phyloP scores from a whole-genome alignment of 192 early-diverging fungal species.

The Backusella luteola region DNA sequence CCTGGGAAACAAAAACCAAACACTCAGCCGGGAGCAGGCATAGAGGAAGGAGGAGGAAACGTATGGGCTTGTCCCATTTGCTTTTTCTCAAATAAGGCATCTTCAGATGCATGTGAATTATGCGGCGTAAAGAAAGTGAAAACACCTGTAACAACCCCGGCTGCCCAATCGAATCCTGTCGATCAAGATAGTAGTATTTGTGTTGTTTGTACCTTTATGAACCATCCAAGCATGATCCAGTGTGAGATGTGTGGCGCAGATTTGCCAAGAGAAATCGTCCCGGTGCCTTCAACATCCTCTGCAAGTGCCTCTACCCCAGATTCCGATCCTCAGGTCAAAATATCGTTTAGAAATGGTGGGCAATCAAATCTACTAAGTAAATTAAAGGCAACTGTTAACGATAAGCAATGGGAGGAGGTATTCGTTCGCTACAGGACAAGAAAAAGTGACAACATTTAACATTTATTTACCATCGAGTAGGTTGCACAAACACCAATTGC shows the following conservation, averaged over 20 bases:
- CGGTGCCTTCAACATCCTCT: conserved; percentile 31
- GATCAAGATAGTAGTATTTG: conserved; percentile 44
- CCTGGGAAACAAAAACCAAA: neutral
- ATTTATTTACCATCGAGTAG: neutral
- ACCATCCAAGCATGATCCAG: conserved; percentile 71
- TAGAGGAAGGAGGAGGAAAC: neutral
- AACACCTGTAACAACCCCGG: neutral
- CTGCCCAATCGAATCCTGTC: neutral
- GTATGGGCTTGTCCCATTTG: conserved; percentile 60
- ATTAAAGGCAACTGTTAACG: conserved; percentile 60
- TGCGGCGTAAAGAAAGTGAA: conserved; percentile 51
- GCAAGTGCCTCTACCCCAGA: conserved; percentile 22
- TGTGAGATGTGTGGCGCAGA: conserved; percentile 87
- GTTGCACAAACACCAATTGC: neutral
- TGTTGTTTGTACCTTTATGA: conserved; percentile 84
- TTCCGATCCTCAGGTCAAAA: conserved; percentile 43
- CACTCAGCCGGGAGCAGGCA: neutral
- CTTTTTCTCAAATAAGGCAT: conserved; percentile 42
- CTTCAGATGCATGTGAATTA: conserved; percentile 46
- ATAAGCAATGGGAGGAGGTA: conserved; percentile 65
- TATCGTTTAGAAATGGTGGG: conserved; percentile 83
- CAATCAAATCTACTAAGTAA: conserved; percentile 54
- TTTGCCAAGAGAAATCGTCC: conserved; percentile 39
- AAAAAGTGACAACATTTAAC: neutral
- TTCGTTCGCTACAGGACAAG: neutral